Evolutionary conservation across 305 asterid genomes (phyloP).

Genomic region (Fraxinus paxiana): DNA sequence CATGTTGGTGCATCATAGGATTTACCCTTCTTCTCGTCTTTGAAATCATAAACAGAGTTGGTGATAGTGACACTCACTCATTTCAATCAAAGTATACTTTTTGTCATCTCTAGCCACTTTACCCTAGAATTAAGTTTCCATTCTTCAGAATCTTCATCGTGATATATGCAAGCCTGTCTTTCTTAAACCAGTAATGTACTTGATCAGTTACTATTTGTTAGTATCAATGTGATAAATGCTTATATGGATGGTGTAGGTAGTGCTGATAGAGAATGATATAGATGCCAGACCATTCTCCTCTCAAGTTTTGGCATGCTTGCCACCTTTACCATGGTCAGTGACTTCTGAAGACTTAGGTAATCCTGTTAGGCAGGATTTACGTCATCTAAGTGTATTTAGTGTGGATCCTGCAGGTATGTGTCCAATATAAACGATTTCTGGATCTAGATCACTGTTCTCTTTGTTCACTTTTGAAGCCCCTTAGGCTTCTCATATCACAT

Average conservation of each 20-base stretch:
- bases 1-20: not conserved
- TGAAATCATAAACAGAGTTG: conserved; percentile 12
- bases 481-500: conserved; percentile 10
- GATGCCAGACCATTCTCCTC: conserved; percentile 94
- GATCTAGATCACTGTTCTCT: conserved; percentile 13
- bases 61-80: not conserved
- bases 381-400: conserved; percentile 84
- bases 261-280: conserved; percentile 86
- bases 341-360: conserved; percentile 72
- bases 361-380: conserved; percentile 82
- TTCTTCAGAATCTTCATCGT: not conserved
- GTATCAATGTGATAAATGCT: conserved; percentile 17
- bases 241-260: conserved; percentile 55
- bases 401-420: conserved; percentile 97
- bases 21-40: conserved; percentile 12
- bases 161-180: conserved; percentile 5
- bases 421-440: conserved; percentile 20
- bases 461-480: conserved; percentile 11
- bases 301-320: conserved; percentile 97
- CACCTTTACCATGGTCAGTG: conserved; percentile 92
- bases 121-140: conserved; percentile 12
- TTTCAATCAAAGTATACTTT: conserved; percentile 9
- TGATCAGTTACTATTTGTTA: conserved; percentile 9
- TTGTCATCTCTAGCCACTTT: conserved; percentile 12
- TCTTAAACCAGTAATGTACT: conserved; percentile 5